These are phyloP conservation scores for Sporisorium iseilematis-ciliati DNA, from an alignment of 1,284 basidiomycete genomes.

Conservation along the genomic window DNA sequence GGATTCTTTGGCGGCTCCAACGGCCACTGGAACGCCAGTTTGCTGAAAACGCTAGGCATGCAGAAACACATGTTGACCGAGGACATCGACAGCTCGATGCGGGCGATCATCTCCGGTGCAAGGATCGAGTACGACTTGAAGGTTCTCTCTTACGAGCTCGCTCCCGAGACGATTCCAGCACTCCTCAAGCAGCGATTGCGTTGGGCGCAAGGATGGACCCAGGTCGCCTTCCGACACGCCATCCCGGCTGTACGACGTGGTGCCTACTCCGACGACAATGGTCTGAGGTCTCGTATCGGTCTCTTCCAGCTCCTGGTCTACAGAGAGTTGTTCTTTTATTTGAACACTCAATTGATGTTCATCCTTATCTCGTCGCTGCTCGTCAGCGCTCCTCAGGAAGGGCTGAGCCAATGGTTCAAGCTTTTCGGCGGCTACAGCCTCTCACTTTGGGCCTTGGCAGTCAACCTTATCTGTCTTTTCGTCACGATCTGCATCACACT, in stretches of 20 bases:
- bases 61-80: slow-evolving; percentile 65
- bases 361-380: slow-evolving; percentile 48
- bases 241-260: slow-evolving; percentile 50
- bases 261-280: slow-evolving; percentile 56
- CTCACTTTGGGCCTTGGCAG: slow-evolving; percentile 33
- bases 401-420: slow-evolving; percentile 45
- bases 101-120: slow-evolving; percentile 64
- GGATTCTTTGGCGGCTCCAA: slow-evolving; percentile 66
- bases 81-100: slow-evolving; percentile 63
- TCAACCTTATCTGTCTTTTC: slow-evolving; percentile 57
- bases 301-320: slow-evolving; percentile 60
- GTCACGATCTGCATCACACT: slow-evolving; percentile 55
- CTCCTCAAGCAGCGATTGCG: slow-evolving; percentile 61
- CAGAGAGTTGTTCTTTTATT: slow-evolving; percentile 59
- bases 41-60: slow-evolving; percentile 59
- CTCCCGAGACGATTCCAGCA: slow-evolving; percentile 55
- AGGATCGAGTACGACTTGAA: slow-evolving; percentile 62
- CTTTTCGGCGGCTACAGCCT: slow-evolving; percentile 59
- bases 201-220: slow-evolving; percentile 66
- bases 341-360: slow-evolving; percentile 45
- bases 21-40: slow-evolving; percentile 63
- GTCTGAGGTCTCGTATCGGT: slow-evolving; percentile 50
- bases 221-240: slow-evolving; percentile 61
- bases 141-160: slow-evolving; percentile 61
- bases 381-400: slow-evolving; percentile 33